phyloP scores from a whole-genome alignment of 805 yeast species.

The Lachancea nothofagi region DNA sequence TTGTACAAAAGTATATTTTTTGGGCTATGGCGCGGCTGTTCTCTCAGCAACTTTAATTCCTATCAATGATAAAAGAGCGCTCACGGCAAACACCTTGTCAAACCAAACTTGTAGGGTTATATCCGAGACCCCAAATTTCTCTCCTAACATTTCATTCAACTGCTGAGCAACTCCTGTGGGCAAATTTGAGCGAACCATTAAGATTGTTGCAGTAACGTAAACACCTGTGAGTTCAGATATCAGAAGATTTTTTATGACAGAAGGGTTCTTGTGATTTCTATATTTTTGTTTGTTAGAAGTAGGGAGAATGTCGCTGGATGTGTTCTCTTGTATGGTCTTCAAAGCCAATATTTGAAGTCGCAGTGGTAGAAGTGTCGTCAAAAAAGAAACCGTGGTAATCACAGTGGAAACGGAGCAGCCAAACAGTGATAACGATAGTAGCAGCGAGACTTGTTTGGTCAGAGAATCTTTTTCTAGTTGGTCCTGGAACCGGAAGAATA shows the following conservation, averaged over 20 bases:
- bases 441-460: conserved; percentile 38
- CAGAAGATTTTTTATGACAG: conserved; percentile 37
- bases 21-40: neutral
- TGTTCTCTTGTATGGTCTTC: conserved; percentile 23
- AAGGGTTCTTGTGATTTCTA: conserved; percentile 24
- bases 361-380: conserved; percentile 37
- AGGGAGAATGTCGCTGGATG: conserved; percentile 18
- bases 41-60: conserved; percentile 27
- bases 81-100: conserved; percentile 34
- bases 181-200: conserved; percentile 37
- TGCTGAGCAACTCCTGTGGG: conserved; percentile 32
- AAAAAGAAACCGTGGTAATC: conserved; percentile 50
- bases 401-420: conserved; percentile 63
- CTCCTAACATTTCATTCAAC: conserved; percentile 31
- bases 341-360: conserved; percentile 30
- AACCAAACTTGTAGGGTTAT: conserved; percentile 38
- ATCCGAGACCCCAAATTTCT: conserved; percentile 27
- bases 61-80: conserved; percentile 30
- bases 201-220: conserved; percentile 37
- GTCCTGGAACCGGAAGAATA: conserved; percentile 29
- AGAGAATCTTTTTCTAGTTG: conserved; percentile 35
- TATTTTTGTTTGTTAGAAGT: conserved; percentile 12
- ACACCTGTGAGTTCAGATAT: conserved; percentile 37
- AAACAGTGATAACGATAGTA: conserved; percentile 55
- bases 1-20: neutral